Conservation (phyloP, 2,329 filamentous ascomycete genomes). For the Ceratocystis smalleyi region DNA sequence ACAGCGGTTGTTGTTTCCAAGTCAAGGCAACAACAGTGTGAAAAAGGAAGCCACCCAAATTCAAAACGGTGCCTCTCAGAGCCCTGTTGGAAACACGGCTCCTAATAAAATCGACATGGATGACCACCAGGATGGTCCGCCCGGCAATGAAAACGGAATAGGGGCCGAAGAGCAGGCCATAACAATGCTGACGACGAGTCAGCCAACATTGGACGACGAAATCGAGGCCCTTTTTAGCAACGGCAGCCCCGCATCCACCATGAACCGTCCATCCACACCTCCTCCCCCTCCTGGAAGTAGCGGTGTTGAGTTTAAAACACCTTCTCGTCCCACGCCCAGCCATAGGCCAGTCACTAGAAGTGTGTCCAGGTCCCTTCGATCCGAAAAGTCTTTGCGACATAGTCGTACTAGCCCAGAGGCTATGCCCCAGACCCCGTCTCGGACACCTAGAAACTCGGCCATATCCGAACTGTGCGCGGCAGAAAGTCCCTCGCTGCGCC, state of each 20-base stretch:
- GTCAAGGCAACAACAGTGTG: not conserved
- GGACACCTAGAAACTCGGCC: conserved; percentile 26
- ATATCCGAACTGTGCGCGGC: conserved; percentile 19
- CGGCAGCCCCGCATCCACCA: conserved; percentile 33
- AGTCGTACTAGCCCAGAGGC: conserved; percentile 26
- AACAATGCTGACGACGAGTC: not conserved
- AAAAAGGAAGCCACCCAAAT: not conserved
- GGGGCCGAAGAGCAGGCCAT: not conserved
- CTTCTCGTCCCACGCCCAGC: conserved; percentile 44
- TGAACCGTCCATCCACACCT: conserved; percentile 34
- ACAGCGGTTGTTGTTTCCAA: conserved; percentile 60
- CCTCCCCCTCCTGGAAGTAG: conserved; percentile 28
- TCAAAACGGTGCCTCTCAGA: too few species aligned
- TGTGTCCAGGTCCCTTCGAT: conserved; percentile 41
- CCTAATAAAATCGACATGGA: not conserved
- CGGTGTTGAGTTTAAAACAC: conserved; percentile 41
- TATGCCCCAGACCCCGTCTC: conserved; percentile 35
- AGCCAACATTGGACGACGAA: conserved; percentile 23
- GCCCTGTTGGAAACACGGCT: not conserved
- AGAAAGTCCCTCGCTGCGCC: conserved; percentile 26
- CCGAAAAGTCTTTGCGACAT: conserved; percentile 30
- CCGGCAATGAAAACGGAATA: not conserved
- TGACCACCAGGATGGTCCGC: not conserved
- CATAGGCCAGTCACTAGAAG: conserved; percentile 47
- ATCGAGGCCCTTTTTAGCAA: conserved; percentile 53